Conservation (phyloP, 306 rosid genomes). For the Sicyos baderoa region DNA sequence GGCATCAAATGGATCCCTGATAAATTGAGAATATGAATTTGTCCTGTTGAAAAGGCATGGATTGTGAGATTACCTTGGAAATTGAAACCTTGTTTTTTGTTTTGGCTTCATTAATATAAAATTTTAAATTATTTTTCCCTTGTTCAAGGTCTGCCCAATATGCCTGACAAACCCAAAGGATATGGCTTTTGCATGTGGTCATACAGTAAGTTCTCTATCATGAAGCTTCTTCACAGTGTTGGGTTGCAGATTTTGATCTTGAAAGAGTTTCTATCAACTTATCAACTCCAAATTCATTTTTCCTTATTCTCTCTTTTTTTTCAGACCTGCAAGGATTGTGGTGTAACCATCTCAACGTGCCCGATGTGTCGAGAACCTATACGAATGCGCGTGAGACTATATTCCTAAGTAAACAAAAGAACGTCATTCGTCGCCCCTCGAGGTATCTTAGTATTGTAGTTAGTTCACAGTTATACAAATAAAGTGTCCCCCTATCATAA, state of each 20-base stretch:
- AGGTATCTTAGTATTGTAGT: conserved; percentile 1
- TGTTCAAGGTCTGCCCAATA: conserved; percentile 72
- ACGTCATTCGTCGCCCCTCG: not conserved
- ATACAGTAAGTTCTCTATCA: conserved; percentile 47
- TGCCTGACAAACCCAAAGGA: conserved; percentile 86
- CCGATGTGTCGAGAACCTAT: conserved; percentile 75
- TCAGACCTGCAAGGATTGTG: conserved; percentile 94
- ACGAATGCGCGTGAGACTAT: conserved; percentile 61
- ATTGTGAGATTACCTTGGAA: not conserved
- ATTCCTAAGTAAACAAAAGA: conserved; percentile 27
- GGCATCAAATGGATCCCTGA: not conserved
- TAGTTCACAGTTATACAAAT: not conserved
- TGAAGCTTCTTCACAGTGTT: not conserved
- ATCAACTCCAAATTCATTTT: not conserved
- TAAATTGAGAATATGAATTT: not conserved
- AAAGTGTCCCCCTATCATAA: not conserved
- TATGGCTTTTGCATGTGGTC: conserved; percentile 99
- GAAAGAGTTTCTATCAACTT: not conserved
- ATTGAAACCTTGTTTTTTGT: not conserved
- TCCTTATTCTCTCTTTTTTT: not conserved
- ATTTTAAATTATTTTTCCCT: conserved; percentile 19
- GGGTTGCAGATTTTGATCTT: not conserved
- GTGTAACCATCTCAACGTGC: conserved; percentile 48
- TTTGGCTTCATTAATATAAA: conserved; percentile 9
- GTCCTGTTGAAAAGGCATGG: not conserved